Percentiles rank a stretch among this genome's conserved stretches.
These are phyloP conservation scores for Clonostachys rhizophaga DNA, from an alignment of 2,329 filamentous ascomycete species.

Conservation along the genomic window DNA sequence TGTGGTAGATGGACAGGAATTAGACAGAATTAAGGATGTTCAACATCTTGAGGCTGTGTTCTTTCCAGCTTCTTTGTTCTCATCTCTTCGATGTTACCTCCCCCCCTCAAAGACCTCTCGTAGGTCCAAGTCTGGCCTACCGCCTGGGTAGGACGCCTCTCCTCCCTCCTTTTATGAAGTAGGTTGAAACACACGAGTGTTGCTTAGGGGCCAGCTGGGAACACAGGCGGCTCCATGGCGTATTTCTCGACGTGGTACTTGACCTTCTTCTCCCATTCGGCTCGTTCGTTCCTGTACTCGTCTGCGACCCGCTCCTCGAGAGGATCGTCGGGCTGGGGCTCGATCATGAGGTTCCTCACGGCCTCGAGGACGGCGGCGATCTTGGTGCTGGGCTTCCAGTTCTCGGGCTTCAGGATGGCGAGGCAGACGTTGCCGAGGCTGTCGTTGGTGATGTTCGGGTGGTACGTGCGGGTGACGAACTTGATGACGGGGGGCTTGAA, in stretches of 20 bases:
- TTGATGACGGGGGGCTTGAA: slow-evolving; percentile 81
- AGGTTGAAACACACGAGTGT: background rate
- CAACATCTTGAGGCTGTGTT: too few relatives aligned
- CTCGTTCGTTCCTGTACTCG: slow-evolving; percentile 66
- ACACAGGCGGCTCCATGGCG: slow-evolving; percentile 44
- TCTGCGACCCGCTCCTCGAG: slow-evolving; percentile 84
- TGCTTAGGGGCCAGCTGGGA: slow-evolving; percentile 16
- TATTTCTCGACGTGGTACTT: slow-evolving; percentile 70
- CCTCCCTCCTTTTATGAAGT: background rate
- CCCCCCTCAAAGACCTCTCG: too few relatives aligned
- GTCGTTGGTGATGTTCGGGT: slow-evolving; percentile 92
- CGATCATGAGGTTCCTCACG: slow-evolving; percentile 66
- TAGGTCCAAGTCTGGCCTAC: too few relatives aligned
- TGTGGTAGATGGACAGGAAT: too few relatives aligned
- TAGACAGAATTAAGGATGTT: too few relatives aligned
- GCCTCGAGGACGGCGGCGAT: slow-evolving; percentile 73
- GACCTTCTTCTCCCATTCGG: slow-evolving; percentile 70
- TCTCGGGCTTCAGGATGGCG: slow-evolving; percentile 74
- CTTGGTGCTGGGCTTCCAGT: slow-evolving; percentile 87
- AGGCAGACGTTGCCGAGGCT: slow-evolving; percentile 81
- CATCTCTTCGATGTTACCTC: too few relatives aligned
- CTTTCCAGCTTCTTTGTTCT: too few relatives aligned
- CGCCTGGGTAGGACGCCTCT: too few relatives aligned
- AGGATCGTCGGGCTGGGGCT: slow-evolving; percentile 85
- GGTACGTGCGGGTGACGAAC: slow-evolving; percentile 90